Conservation (phyloP, 768 basidiomycete genomes). For the Mycena leptocephala region DNA sequence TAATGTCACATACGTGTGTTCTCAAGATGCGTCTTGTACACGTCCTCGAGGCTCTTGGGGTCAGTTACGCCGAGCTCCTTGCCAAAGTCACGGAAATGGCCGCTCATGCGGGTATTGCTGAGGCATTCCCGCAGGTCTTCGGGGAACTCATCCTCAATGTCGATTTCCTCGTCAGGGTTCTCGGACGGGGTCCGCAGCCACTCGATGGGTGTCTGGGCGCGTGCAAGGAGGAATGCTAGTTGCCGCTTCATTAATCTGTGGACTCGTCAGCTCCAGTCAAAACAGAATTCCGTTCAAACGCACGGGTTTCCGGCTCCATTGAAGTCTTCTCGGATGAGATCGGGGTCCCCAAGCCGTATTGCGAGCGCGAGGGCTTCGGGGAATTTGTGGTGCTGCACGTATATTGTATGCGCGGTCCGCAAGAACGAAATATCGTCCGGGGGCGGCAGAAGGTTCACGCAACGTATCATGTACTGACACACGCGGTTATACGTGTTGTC, state of each 20-base stretch:
- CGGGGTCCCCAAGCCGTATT: constrained; percentile 86
- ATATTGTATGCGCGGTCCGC: constrained; percentile 90
- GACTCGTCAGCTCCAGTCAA: not conserved
- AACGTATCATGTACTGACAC: constrained; percentile 96
- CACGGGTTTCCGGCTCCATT: constrained; percentile 91
- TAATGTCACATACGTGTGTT: constrained; percentile 74
- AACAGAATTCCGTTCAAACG: constrained; percentile 47
- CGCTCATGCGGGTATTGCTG: constrained; percentile 88
- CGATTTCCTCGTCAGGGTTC: constrained; percentile 70
- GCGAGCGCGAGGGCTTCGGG: constrained; percentile 93
- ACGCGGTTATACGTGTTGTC: constrained; percentile 91
- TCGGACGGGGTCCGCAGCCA: constrained; percentile 81
- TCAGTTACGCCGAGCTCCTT: constrained; percentile 94
- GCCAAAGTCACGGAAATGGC: constrained; percentile 91
- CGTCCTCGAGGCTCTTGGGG: constrained; percentile 94
- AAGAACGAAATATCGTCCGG: constrained; percentile 95
- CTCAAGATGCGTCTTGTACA: constrained; percentile 97
- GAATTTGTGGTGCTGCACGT: constrained; percentile 88
- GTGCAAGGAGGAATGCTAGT: constrained; percentile 93
- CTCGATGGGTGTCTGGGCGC: constrained; percentile 91
- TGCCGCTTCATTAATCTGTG: constrained; percentile 92
- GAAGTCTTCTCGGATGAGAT: constrained; percentile 90
- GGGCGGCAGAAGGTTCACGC: constrained; percentile 91
- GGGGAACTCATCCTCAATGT: constrained; percentile 75
- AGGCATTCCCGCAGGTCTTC: constrained; percentile 91